A percentile compares a stretch with the other conserved stretches of the same genome.
phyloP scores from a whole-genome alignment of 129 eudicot species.

The Dittrichia graveolens region DNA sequence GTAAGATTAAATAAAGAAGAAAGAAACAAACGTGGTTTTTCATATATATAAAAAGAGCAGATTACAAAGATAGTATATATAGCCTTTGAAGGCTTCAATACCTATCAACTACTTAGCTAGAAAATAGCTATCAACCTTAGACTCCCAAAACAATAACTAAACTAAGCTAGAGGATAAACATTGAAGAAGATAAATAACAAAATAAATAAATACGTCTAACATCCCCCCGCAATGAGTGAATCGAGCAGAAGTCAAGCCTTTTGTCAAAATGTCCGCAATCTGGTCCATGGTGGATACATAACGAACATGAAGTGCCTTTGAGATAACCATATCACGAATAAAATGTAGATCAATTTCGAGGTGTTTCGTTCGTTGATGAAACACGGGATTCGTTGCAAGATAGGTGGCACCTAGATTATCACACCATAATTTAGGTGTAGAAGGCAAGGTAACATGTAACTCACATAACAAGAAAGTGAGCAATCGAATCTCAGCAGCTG shows the following conservation, averaged over 20 bases:
- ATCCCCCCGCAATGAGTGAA: no score
- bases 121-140: no score
- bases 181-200: no score
- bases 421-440: neutral
- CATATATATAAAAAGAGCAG: no score
- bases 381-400: neutral
- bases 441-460: neutral
- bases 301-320: neutral
- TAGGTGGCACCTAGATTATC: neutral
- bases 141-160: no score
- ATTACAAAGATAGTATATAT: no score
- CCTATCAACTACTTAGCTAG: no score
- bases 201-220: no score
- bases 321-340: neutral
- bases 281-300: neutral
- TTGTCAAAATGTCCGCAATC: neutral
- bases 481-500: neutral
- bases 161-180: no score
- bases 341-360: neutral
- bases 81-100: no score
- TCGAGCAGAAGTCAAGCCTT: neutral
- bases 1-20: no score
- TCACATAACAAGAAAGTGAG: neutral
- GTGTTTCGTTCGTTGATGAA: neutral
- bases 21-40: no score